Conservation (phyloP, 495 filamentous ascomycete genomes). For the Chaetomidium leptoderma region DNA sequence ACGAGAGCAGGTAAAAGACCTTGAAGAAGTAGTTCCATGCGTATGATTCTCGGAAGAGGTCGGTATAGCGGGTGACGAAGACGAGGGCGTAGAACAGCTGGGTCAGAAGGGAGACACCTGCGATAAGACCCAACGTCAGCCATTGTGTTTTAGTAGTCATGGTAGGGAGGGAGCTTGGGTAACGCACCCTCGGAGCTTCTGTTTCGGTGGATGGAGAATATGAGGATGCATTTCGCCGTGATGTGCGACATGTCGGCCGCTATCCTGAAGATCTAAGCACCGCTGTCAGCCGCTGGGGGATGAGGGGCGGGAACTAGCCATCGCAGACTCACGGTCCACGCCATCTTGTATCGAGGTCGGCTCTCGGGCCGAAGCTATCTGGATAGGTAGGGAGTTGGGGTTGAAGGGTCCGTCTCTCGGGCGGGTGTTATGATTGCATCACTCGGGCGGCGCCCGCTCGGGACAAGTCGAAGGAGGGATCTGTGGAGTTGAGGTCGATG, state of each 20-base stretch:
- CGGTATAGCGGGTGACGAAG: constrained; percentile 82
- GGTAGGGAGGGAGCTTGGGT: not conserved
- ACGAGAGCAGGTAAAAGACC: constrained; percentile 78
- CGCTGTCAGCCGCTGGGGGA: not conserved
- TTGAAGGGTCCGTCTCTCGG: not conserved
- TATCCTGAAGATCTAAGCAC: constrained; percentile 64
- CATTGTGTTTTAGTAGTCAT: constrained; percentile 11
- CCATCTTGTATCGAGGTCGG: not conserved
- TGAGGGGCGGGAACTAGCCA: not conserved
- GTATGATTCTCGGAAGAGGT: constrained; percentile 57
- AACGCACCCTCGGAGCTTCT: constrained; percentile 75
- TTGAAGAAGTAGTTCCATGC: constrained; percentile 73
- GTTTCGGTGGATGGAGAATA: constrained; percentile 87
- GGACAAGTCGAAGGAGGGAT: not conserved
- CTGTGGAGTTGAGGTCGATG: not conserved
- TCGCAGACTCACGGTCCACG: constrained; percentile 8
- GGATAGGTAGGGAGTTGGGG: not conserved
- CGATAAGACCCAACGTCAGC: constrained; percentile 12
- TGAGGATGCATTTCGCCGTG: constrained; percentile 79
- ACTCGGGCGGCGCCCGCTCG: constrained; percentile 2
- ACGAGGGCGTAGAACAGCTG: constrained; percentile 84
- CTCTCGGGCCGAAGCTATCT: not conserved
- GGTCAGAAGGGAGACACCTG: constrained; percentile 90
- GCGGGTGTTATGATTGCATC: constrained; percentile 12
- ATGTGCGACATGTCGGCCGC: constrained; percentile 79